Evolutionary conservation across 2,329 filamentous ascomycete genomes (phyloP).

Genomic region (Beauveria asiatica): DNA sequence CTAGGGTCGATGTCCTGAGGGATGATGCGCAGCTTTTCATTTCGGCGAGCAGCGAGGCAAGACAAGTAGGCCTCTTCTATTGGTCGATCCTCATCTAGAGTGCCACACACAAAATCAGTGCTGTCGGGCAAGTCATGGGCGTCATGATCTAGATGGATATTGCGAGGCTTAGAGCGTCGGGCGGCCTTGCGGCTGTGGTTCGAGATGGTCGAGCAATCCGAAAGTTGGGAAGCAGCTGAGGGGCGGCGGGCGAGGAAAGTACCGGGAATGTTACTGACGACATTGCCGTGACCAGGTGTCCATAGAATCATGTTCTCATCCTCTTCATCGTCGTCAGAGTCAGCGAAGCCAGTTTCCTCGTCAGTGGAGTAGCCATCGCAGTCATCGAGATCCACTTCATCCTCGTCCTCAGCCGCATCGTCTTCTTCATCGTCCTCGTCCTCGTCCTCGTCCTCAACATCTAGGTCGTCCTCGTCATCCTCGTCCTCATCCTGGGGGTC

Average conservation of each 20-base stretch:
- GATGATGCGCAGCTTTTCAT: conserved; percentile 69
- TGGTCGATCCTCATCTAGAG: conserved; percentile 87
- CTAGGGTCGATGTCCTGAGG: conserved; percentile 98
- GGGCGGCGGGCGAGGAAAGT: conserved; percentile 24
- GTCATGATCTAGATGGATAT: conserved; percentile 28
- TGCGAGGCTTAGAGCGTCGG: conserved; percentile 21
- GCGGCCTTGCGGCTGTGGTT: conserved; percentile 22
- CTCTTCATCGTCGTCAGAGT: conserved; percentile 56
- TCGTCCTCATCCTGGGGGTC: conserved; percentile 35
- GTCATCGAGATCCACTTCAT: conserved; percentile 39
- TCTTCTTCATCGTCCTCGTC: conserved; percentile 44
- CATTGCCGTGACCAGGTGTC: conserved; percentile 37
- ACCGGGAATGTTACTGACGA: conserved; percentile 28
- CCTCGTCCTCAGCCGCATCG: conserved; percentile 44
- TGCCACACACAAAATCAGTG: conserved; percentile 98
- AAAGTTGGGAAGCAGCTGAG: conserved; percentile 40
- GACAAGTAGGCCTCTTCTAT: conserved; percentile 91
- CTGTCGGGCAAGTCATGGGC: conserved; percentile 88
- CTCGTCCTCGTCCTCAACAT: conserved; percentile 38
- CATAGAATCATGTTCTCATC: conserved; percentile 57
- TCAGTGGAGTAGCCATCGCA: conserved; percentile 69
- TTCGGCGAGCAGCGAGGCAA: conserved; percentile 71
- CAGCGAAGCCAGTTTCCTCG: conserved; percentile 59
- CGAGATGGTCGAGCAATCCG: conserved; percentile 53
- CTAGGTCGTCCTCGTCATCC: conserved; percentile 36